Evolutionary conservation across 176 grass and related monocot species (phyloP), one percentile per base, ranked within the genome.

Genomic region (Alopecurus myosuroides): DNA sequence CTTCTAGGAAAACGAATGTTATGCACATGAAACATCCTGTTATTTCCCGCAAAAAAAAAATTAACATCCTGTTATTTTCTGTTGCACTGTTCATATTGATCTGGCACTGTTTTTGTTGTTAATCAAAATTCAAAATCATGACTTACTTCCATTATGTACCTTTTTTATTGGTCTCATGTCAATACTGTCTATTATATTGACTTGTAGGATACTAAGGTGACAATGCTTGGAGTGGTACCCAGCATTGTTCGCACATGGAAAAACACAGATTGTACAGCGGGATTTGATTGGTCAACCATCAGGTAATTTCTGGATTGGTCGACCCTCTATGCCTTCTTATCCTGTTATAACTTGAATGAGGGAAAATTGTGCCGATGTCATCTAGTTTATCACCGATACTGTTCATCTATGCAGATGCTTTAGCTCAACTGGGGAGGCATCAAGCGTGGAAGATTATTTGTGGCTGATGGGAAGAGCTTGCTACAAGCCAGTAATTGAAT

Each of bases 181-280:
- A 74, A 65, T 55, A 57, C 12, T 64, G 23, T 23, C 50, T 85
- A 77, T 61, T 31, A 51, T 75, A 67, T 31, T 80, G 51, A 79
- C 26, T 77, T 89, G 19, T 69, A 98, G 97, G 97, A 98, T 89
- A 87, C 93, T 72, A 98, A 92, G 77, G 93, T 98, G 70, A 94
- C 97, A 77, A 98, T 98, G 97, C 97, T 98, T 81, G 97, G 97
- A 78, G 73, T 98, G 28, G 93, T 98, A 85, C 97, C 97, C 48
- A 98, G 93, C 77, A 95, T 98, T 77, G 97, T 89, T 52, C 91
- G 97, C 26, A 89, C 91, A 58, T 98, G 97, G 97, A 98, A 92
- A 87, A 94, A 73, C 70, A 94, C 81, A 66, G 86, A 94, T 82
- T 95, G 97, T 76, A 98, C 91, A 63, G 86, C 84, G 3, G 91